phyloP scores from a whole-genome alignment of 1,284 basidiomycete species.

The Singerocomus inundabilis region DNA sequence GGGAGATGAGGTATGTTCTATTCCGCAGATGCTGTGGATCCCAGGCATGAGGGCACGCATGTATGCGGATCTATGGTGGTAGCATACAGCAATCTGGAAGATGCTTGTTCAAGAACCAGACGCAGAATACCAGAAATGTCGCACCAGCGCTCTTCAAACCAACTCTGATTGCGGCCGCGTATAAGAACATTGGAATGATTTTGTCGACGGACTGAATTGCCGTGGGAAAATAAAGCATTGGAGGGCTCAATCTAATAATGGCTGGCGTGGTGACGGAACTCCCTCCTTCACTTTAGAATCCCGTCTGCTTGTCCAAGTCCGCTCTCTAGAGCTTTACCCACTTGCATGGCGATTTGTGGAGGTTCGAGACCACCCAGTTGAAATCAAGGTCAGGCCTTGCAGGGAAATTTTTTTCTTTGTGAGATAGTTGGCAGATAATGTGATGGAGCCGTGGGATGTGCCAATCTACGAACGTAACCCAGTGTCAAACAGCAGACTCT shows the following conservation, averaged over 20 bases:
- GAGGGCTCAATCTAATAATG: too few relatives aligned
- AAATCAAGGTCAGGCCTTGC: neutral
- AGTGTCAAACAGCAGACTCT: too few relatives aligned
- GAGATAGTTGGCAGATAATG: neutral
- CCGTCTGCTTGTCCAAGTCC: too few relatives aligned
- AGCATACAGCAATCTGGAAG: neutral
- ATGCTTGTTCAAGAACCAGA: neutral
- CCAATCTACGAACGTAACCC: too few relatives aligned
- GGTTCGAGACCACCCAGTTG: too few relatives aligned
- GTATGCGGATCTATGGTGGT: conserved; percentile 12
- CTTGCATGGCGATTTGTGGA: neutral
- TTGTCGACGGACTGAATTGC: neutral
- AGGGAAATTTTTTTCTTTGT: neutral
- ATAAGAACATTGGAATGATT: too few relatives aligned
- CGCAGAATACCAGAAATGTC: neutral
- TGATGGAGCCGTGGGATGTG: too few relatives aligned
- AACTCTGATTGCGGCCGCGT: conserved; percentile 5
- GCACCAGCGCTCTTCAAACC: neutral
- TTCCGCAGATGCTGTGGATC: conserved; percentile 4
- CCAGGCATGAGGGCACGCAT: neutral
- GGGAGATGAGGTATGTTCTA: conserved; percentile 6
- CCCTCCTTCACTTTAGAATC: too few relatives aligned
- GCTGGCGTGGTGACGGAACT: too few relatives aligned
- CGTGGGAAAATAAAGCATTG: conserved; percentile 21
- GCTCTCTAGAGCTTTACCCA: neutral